A percentile compares a stretch with the other conserved stretches of the same genome.
These are phyloP conservation scores for Fusarium penzigii DNA, from an alignment of 2,329 filamentous ascomycete genomes.

Conservation along the genomic window DNA sequence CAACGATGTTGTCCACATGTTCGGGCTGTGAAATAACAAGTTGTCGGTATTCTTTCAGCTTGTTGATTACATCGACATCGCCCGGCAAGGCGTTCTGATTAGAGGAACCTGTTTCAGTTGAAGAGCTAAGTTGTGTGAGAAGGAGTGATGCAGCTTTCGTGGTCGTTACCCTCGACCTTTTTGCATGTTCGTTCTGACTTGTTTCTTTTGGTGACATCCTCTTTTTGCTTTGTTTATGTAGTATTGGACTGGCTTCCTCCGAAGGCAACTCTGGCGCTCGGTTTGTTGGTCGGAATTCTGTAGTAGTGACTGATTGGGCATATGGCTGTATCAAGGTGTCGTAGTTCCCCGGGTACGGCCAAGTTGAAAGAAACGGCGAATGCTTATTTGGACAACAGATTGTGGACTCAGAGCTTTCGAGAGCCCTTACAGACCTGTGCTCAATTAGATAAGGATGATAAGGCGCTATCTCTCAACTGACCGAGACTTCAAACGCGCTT, in stretches of 20 bases:
- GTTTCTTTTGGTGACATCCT: background rate
- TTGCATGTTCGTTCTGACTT: background rate
- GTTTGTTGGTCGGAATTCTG: background rate
- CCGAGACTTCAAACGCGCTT: background rate
- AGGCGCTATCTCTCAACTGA: background rate
- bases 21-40: background rate
- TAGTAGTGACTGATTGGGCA: background rate
- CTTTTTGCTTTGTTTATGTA: background rate
- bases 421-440: background rate
- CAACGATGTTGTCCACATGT: background rate
- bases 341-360: background rate
- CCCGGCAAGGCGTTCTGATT: background rate
- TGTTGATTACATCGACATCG: background rate
- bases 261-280: background rate
- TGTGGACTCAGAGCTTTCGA: background rate
- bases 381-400: background rate
- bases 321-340: background rate
- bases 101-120: background rate
- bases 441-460: background rate
- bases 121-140: slow-evolving; percentile 1
- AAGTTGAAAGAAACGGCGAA: background rate
- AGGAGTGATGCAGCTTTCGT: slow-evolving; percentile 1
- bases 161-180: background rate
- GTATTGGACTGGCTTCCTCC: background rate
- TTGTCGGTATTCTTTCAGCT: background rate